Base-by-base conservation (phyloP, 345 rosid species). In the Syzygium jambos region DNA sequence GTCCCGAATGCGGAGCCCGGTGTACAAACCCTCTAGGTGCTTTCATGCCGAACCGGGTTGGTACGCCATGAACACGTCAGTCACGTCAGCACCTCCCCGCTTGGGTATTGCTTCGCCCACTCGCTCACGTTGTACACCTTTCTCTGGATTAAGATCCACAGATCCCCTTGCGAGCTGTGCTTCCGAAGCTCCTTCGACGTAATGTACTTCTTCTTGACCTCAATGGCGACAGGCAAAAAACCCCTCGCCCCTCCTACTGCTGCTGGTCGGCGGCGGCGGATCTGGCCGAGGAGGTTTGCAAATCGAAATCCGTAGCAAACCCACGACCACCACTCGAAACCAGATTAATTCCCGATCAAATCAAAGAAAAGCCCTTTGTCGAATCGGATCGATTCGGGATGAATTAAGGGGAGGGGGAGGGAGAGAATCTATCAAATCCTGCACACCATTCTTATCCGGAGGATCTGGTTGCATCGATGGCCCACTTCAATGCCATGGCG, bases 31-130 rank as follows among this genome's bases (percentile, higher is more conserved):
- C n/a, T 94, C 96, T 22, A 97, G 98, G 89, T 94, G 87, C 65
- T 90, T 82, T 99, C 99, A 94, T 3, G 99, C 98, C 95, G n/a
- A n/a, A n/a, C n/a, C 95, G 0, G 99, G 99, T 87, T 96, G 99
- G 88, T 97, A 95, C 27, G 99, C 99, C 53, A 96, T 92, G 88
- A 97, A 97, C 0, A 99, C 99, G 86, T 97, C 99, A 55, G 99
- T 97, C 21, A 93, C 96, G 53, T 95, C 99, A 94, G 93, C 13
- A 90, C 78, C 12, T 94, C 99, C 5, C 99, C 99, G n/a, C 98
- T 96, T 7, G 99, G 99, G 86, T 97, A 98, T n/a, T 90, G 89
- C 84, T 92, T 91, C 4, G 89, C 93, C 99, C 99, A 97, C 11
- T 91, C 86, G 11, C 98, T 88, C 23, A 96, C 99, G 78, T 97